Evolutionary conservation across 371 early-diverging fungal genomes (phyloP).

Genomic region (Mucor plumbeus): DNA sequence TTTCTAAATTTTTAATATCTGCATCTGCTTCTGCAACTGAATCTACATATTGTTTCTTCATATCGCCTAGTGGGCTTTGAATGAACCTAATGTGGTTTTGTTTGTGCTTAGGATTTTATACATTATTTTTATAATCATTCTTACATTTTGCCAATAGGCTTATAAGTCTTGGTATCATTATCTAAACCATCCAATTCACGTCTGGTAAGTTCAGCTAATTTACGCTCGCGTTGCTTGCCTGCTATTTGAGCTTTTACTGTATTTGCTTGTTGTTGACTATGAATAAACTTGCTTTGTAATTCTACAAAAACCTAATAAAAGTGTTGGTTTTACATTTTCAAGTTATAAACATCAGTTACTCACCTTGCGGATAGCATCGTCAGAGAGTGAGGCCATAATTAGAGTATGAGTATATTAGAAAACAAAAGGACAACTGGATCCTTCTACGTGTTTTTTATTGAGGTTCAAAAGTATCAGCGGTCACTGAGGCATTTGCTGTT

Average conservation of each 20-base stretch:
- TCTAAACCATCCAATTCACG: conserved; percentile 71
- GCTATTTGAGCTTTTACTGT: conserved; percentile 74
- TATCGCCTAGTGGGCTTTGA: conserved; percentile 60
- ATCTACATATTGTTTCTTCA: conserved; percentile 62
- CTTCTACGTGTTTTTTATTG: conserved; percentile 4
- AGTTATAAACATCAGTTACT: not conserved
- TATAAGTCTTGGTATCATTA: conserved; percentile 65
- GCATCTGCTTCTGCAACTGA: conserved; percentile 52
- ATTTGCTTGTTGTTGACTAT: conserved; percentile 68
- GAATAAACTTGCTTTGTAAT: conserved; percentile 64
- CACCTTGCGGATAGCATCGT: conserved; percentile 56
- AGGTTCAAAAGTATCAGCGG: not conserved
- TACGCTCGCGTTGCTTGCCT: conserved; percentile 71
- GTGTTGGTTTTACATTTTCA: not conserved
- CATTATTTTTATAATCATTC: not conserved
- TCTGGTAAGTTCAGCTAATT: conserved; percentile 74
- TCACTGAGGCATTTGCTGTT: not conserved
- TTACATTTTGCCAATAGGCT: conserved; percentile 83
- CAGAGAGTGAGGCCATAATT: conserved; percentile 47
- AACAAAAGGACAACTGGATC: not conserved
- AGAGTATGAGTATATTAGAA: not conserved
- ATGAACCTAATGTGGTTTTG: conserved; percentile 55
- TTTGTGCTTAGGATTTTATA: not conserved
- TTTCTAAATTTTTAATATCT: conserved; percentile 68
- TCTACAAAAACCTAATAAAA: conserved; percentile 62